A percentile compares a stretch with the other conserved stretches of the same genome.
phyloP scores from a whole-genome alignment of 805 yeast genomes.

The Wickerhamomyces bovis region DNA sequence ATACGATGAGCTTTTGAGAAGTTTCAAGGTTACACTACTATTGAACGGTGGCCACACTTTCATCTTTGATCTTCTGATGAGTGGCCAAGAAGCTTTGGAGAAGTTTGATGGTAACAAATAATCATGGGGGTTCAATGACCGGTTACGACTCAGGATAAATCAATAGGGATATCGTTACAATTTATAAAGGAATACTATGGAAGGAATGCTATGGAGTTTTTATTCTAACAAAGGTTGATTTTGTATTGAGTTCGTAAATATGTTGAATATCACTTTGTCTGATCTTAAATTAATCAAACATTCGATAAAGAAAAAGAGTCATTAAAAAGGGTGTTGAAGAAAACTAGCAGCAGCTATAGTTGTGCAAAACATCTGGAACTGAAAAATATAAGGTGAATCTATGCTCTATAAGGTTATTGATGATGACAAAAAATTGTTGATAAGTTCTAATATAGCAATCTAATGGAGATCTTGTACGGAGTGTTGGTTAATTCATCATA shows the following conservation, averaged over 20 bases:
- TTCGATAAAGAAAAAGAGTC: background rate
- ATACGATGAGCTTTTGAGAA: slow-evolving; percentile 33
- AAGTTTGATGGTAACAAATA: slow-evolving; percentile 8
- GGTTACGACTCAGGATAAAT: too few species aligned
- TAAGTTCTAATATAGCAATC: slow-evolving; percentile 67
- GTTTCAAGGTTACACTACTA: slow-evolving; percentile 36
- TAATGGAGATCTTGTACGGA: slow-evolving; percentile 84
- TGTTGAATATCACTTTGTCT: background rate
- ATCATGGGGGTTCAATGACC: background rate
- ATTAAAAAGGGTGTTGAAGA: background rate
- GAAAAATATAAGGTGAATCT: background rate
- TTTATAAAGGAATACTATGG: background rate
- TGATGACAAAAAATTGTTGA: background rate
- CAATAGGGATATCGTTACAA: background rate
- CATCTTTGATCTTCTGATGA: slow-evolving; percentile 46
- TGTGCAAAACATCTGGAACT: background rate
- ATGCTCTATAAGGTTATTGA: background rate
- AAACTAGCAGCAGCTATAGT: background rate
- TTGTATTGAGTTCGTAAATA: background rate
- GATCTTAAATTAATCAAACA: background rate
- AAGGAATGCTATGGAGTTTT: background rate
- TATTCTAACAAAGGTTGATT: background rate
- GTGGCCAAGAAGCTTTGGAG: slow-evolving; percentile 8
- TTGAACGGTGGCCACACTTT: slow-evolving; percentile 56
- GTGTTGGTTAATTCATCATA: slow-evolving; percentile 85